Base-by-base conservation (phyloP, 2,329 filamentous ascomycete species). In the Tetracladium maxilliforme region DNA sequence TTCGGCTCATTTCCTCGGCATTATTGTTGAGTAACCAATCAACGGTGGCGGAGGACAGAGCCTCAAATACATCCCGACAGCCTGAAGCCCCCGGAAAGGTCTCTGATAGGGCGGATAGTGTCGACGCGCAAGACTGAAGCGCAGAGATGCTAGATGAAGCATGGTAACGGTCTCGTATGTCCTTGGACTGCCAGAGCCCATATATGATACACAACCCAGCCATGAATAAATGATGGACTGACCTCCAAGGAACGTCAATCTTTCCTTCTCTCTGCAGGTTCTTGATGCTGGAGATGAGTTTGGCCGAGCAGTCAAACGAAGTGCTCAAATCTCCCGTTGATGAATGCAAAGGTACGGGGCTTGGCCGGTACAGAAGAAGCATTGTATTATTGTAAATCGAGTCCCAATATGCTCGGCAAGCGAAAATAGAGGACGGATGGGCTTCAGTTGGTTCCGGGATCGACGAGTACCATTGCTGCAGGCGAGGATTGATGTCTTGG, bases 161-260 rank as follows among this genome's bases (percentile, higher is more conserved):
- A 24, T 34, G 22, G 22, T 33, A 26, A 21, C 28, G 28, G 22
- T 40, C 34, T n/a, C 42, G 44, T 10, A 48, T 36, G 10, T 45
- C 41, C 12, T 36, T 32, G 3, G 42, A 47, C 6, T 46, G 38
- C 44, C 45, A 48, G 24, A 49, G 31, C 24, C 36, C 25, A 29
- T 47, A 44, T 16, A 47, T 39, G 19, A 45, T 33, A 4, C 33
- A 40, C 10, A 49, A 27, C 10, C 46, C 46, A 3, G 46, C 44
- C 22, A 49, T 35, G 31, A 49, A 46, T 18, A 49, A 37, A 9
- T 41, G 36, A 29, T 49, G 44, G 1, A 44, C 42, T 17, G 29
- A 42, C 30, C 34, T 43, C 46, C 46, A 49, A 10, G 42, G 27
- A 13, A 47, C 36, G 19, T 41, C 43, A 21, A 48, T 31, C 23